Conservation (phyloP, 805 yeast species). For the Zygosaccharomyces rouxii region DNA sequence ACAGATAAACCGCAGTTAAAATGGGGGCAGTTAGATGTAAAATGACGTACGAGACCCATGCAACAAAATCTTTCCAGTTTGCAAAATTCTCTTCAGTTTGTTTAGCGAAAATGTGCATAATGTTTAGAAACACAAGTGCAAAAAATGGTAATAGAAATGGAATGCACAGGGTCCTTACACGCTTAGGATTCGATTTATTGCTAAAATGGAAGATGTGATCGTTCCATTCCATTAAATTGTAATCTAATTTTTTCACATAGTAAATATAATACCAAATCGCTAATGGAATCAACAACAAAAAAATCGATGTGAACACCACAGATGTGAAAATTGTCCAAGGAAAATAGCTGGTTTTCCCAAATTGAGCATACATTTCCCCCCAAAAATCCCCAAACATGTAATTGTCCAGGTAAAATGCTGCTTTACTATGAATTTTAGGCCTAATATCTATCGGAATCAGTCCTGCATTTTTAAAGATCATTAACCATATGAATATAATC, state of each 20-base stretch:
- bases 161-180: conserved; percentile 16
- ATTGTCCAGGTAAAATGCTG: conserved; percentile 37
- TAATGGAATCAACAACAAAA: conserved; percentile 21
- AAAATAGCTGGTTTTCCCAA: conserved; percentile 10
- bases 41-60: conserved; percentile 61
- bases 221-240: conserved; percentile 26
- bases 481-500: conserved; percentile 52
- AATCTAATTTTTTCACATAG: conserved; percentile 18
- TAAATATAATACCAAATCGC: conserved; percentile 29
- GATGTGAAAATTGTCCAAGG: conserved; percentile 15
- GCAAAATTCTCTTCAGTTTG: conserved; percentile 37
- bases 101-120: conserved; percentile 40
- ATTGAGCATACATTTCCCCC: conserved; percentile 27
- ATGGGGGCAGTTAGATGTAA: conserved; percentile 60
- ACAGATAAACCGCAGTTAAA: conserved; percentile 56
- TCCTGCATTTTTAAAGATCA: conserved; percentile 56
- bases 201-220: conserved; percentile 23
- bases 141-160: conserved; percentile 41
- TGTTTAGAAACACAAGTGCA: conserved; percentile 42
- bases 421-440: conserved; percentile 49
- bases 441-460: conserved; percentile 49
- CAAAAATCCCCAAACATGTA: conserved; percentile 33
- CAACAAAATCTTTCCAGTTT: conserved; percentile 47
- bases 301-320: conserved; percentile 13
- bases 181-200: conserved; percentile 17